Evolutionary conservation across 495 filamentous ascomycete genomes (phyloP), one percentile per base, ranked within the genome.

Genomic region (Xylaria nigripes): DNA sequence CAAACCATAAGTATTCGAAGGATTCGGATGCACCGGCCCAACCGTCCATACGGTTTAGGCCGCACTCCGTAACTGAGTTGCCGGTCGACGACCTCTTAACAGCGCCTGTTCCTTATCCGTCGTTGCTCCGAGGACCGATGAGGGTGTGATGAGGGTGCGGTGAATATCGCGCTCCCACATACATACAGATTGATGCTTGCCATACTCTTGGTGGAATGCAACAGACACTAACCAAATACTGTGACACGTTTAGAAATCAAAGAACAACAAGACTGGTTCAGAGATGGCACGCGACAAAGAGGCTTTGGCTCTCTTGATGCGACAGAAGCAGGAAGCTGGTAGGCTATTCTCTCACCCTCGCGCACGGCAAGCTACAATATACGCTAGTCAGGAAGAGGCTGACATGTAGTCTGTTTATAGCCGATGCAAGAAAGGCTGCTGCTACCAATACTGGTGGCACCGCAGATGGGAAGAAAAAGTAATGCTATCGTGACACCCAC

Each of bases 301-400:
- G 65, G 72, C 79, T 34, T 80, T 81, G 46, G 90, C 91, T 19
- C 76, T 79, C 34, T 90, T 88, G 68, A 96, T 96, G 91, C 80
- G 87, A 34, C 80, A 85, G 70, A 96, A 96, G 79, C 91, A 96
- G 72, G 79, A 75, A 56, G 85, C 84, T 57, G 90, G 90, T 95
- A 77, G 57, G 73, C n/a, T n/a, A 45, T 22, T 13, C 30, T 32
- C 30, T 32, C 36, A 45, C 27, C 10, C 7, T 41, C 3, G 15
- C 34, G 3, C 34, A 42, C 25, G 18, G 8, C 21, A 21, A 25
- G 19, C 25, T 4, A 18, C 18, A 9, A 5, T 21, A 25, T 19
- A n/a, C 2, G 13, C 22, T 15, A 13, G 32, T 21, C 47, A 5
- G 46, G 43, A 45, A 45, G 29, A 49, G 18, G 46, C 51, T 54